These are phyloP conservation scores for Lactifluus rugatus DNA, from an alignment of 768 basidiomycete genomes.

Conservation along the genomic window DNA sequence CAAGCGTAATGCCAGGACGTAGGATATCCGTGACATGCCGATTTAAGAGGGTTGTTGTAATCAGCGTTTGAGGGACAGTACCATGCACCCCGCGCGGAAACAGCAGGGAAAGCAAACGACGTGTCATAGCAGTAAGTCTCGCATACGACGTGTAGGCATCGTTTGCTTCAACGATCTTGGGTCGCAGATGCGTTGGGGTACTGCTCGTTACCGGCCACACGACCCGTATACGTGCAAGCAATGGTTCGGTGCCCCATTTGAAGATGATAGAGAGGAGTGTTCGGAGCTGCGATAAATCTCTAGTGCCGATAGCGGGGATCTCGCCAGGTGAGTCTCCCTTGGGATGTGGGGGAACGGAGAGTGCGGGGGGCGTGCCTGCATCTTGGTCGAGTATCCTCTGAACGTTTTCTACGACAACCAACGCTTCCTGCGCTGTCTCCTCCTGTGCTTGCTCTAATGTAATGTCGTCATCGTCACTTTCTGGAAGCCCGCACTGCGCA, in stretches of 20 bases:
- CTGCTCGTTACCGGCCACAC: constrained; percentile 31
- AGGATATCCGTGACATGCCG: constrained; percentile 52
- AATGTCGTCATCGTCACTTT: background rate
- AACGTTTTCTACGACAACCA: constrained; percentile 14
- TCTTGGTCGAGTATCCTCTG: constrained; percentile 17
- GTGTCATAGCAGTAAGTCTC: constrained; percentile 34
- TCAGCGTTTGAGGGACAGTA: constrained; percentile 44
- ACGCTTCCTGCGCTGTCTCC: constrained; percentile 15
- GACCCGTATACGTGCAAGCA: constrained; percentile 36
- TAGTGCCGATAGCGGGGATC: constrained; percentile 44
- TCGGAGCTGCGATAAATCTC: constrained; percentile 53
- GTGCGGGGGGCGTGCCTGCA: background rate
- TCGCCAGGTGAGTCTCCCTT: constrained; percentile 6
- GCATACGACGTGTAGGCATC: constrained; percentile 34
- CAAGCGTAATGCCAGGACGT: constrained; percentile 50
- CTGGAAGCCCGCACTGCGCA: constrained; percentile 9
- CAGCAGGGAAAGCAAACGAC: constrained; percentile 38
- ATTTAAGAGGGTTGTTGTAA: constrained; percentile 48
- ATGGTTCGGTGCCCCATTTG: constrained; percentile 57
- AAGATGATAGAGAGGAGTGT: constrained; percentile 60
- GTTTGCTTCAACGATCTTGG: constrained; percentile 39
- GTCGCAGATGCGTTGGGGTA: constrained; percentile 14
- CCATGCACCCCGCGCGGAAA: constrained; percentile 45
- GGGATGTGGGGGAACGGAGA: background rate
- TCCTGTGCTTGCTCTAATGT: constrained; percentile 14